A percentile compares a stretch with the other conserved stretches of the same genome.
These are phyloP conservation scores for Penstemon barbatus DNA, from an alignment of 257 asterid species.

Conservation along the genomic window DNA sequence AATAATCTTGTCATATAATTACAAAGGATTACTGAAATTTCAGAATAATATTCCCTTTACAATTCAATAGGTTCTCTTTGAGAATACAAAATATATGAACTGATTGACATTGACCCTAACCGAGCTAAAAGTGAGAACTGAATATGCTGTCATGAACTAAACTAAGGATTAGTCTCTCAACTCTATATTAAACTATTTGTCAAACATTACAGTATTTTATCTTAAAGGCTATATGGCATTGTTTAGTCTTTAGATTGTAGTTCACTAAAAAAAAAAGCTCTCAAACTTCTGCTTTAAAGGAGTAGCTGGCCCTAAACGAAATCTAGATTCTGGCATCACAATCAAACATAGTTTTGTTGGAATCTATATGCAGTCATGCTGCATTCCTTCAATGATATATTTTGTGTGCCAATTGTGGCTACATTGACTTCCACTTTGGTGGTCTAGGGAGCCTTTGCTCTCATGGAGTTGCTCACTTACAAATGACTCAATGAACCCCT, in stretches of 20 bases:
- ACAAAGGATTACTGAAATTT: neutral
- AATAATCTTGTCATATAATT: neutral
- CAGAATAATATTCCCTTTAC: neutral
- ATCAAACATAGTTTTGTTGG: neutral
- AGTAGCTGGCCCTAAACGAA: neutral
- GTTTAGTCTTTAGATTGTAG: constrained; percentile 1
- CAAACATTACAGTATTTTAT: neutral
- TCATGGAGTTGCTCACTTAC: no score
- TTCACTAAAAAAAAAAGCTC: neutral
- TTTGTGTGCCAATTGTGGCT: no score
- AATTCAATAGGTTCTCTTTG: neutral
- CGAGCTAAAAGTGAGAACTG: neutral
- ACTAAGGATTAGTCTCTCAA: neutral
- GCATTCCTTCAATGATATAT: no score
- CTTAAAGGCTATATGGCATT: neutral
- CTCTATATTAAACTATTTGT: neutral
- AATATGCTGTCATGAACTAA: neutral
- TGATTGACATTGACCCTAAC: neutral
- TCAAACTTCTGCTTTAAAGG: no score
- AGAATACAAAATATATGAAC: neutral
- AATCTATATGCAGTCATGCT: no score
- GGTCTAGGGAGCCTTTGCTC: no score
- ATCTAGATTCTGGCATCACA: neutral
- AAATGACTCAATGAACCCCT: no score
- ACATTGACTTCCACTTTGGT: no score